Base-by-base conservation (phyloP, 345 rosid species). In the Iberis pinnata region DNA sequence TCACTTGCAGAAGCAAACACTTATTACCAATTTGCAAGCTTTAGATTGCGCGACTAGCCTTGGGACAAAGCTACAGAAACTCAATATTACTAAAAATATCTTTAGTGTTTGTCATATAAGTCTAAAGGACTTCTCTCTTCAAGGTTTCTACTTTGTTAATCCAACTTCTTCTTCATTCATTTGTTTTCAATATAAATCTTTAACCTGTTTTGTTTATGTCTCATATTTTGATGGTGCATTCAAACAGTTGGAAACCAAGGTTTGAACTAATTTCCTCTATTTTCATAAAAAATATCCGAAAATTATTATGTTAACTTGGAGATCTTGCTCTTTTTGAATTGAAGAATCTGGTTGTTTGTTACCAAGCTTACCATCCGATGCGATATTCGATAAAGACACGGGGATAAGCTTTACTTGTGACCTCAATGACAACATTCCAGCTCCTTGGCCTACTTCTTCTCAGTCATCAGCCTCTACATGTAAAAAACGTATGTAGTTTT, bases 281-380 rank as follows among this genome's bases (percentile, higher is more conserved):
- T 12, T 61, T 26, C 17, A 12, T 38, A 1, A n/a, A 0, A 3
- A 19, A 9, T 41, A 24, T 22, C 3, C 0, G 1, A 40, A 38
- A 60, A 18, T 36, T 15, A 13, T 57, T 37, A 18, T 19, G 20
- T 26, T 63, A 44, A 60, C 61, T 46, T 38, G 45, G 17, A 13
- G 18, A 25, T 65, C 33, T 65, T 18, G 20, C 31, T 60, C 37
- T 24, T 32, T 42, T 6, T 54, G 56, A 43, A 38, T 20, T 41
- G 9, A 56, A 90, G 98, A 71, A 43, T 78, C 95, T 20, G 98
- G 98, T 58, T 92, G 98, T 70, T 84, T 92, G 41, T 77, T 92
- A 53, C 95, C 96, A 38, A 92, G 98, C 82, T 67, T 83, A 76
- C 98, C 98, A 12, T 92, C 96, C 0, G 96, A 92, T 75, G 98